Evolutionary conservation across 2,329 filamentous ascomycete species (phyloP).

Genomic region (Stagonosporopsis vannaccii): DNA sequence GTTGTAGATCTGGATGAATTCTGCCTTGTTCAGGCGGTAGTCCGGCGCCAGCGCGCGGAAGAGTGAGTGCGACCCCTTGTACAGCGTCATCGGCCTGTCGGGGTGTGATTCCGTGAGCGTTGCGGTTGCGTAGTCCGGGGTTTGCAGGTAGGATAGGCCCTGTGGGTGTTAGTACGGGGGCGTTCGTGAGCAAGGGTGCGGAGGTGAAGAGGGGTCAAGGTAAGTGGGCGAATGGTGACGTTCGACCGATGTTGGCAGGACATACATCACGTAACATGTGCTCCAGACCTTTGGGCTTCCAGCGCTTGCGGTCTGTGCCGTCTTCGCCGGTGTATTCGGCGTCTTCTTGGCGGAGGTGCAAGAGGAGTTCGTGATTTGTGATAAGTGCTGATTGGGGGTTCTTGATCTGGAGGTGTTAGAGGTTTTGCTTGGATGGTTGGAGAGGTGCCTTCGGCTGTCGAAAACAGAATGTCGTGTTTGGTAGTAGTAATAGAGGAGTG

Average conservation of each 20-base stretch:
- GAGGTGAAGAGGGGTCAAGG: not conserved
- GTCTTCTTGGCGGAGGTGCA: slow-evolving; percentile 44
- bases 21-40: slow-evolving; percentile 46
- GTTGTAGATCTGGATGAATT: slow-evolving; percentile 51
- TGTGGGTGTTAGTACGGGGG: slow-evolving; percentile 16
- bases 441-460: not conserved
- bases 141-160: slow-evolving; percentile 59
- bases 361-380: slow-evolving; percentile 76
- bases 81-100: slow-evolving; percentile 41
- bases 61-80: slow-evolving; percentile 42
- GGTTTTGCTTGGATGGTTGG: not conserved
- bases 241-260: no score
- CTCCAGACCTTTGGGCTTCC: slow-evolving; percentile 61
- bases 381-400: slow-evolving; percentile 74
- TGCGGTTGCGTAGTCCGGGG: slow-evolving; percentile 33
- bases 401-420: slow-evolving; percentile 61
- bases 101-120: slow-evolving; percentile 28
- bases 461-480: not conserved
- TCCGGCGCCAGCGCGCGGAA: slow-evolving; percentile 40
- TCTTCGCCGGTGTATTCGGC: slow-evolving; percentile 46
- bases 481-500: not conserved
- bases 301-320: slow-evolving; percentile 33
- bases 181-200: not conserved
- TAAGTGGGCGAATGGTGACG: not conserved
- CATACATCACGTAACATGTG: slow-evolving; percentile 70